These are phyloP conservation scores for Amanita pseudoporphyria DNA, from an alignment of 768 basidiomycete species.

Conservation along the genomic window DNA sequence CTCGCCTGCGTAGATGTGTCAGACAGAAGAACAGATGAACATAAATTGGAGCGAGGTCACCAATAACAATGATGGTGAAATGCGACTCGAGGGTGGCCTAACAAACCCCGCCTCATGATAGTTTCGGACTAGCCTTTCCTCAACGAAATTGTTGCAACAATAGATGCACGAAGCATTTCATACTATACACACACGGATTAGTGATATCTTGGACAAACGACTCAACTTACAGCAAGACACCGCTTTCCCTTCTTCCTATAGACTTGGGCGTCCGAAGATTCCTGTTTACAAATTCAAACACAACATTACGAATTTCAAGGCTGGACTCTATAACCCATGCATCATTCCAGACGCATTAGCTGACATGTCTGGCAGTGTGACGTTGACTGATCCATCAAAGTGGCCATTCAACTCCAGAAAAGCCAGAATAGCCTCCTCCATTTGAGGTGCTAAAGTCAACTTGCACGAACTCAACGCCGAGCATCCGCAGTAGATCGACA, in stretches of 20 bases:
- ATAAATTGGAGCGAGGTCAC: no score
- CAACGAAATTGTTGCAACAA: constrained; percentile 53
- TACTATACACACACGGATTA: constrained; percentile 32
- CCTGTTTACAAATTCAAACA: constrained; percentile 53
- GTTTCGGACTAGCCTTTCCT: constrained; percentile 39
- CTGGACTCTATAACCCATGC: constrained; percentile 56
- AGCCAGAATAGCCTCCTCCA: constrained; percentile 34
- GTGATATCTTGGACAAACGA: constrained; percentile 7
- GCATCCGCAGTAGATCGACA: constrained; percentile 74
- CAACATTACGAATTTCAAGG: constrained; percentile 66
- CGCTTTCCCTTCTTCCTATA: constrained; percentile 32
- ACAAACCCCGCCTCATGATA: constrained; percentile 60
- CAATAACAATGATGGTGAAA: no score
- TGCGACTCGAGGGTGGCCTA: constrained; percentile 77
- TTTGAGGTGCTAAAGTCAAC: constrained; percentile 58
- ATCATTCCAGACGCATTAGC: constrained; percentile 64
- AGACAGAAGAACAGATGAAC: no score
- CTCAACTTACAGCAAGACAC: no score
- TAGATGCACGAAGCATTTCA: constrained; percentile 84
- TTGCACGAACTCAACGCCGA: constrained; percentile 62
- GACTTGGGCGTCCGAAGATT: constrained; percentile 40
- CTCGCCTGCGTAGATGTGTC: no score
- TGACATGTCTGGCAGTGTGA: constrained; percentile 88
- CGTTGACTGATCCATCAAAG: constrained; percentile 45
- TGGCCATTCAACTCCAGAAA: constrained; percentile 19